A percentile compares a stretch with the other conserved stretches of the same genome.
Conservation (phyloP, 2,329 filamentous ascomycete species). For the Emmonsia crescens region DNA sequence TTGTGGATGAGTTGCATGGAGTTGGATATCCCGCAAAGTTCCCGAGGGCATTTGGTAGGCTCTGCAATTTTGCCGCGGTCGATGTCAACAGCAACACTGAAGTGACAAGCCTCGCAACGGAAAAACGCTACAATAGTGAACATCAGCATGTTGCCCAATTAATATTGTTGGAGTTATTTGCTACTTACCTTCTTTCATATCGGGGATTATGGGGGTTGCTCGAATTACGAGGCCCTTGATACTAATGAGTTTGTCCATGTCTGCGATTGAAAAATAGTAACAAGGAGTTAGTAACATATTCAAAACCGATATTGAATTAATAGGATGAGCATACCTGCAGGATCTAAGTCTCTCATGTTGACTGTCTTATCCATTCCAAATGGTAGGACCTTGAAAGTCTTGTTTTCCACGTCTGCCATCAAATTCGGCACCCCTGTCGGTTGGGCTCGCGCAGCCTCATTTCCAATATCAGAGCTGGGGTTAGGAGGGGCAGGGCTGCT, state of each 20-base stretch:
- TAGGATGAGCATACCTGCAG: constrained; percentile 48
- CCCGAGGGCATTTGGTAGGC: constrained; percentile 77
- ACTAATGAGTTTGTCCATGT: constrained; percentile 92
- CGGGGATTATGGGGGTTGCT: constrained; percentile 89
- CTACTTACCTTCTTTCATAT: constrained; percentile 73
- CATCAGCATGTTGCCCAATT: not conserved
- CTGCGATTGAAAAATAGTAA: constrained; percentile 33
- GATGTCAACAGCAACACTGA: constrained; percentile 80
- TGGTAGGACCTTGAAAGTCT: constrained; percentile 74
- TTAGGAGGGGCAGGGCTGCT: constrained; percentile 65
- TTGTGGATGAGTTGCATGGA: constrained; percentile 99
- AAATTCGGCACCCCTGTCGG: constrained; percentile 53
- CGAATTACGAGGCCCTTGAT: constrained; percentile 95
- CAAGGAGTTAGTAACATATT: not conserved
- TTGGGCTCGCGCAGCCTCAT: constrained; percentile 28
- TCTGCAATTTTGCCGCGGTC: constrained; percentile 95
- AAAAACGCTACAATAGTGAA: constrained; percentile 60
- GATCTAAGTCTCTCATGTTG: constrained; percentile 90
- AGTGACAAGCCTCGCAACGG: constrained; percentile 84
- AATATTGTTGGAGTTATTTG: not conserved
- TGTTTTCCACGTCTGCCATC: constrained; percentile 64
- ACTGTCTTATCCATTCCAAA: constrained; percentile 79
- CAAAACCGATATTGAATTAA: not conserved
- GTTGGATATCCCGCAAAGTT: constrained; percentile 72
- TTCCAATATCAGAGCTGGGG: constrained; percentile 65